Evolutionary conservation across 2,329 filamentous ascomycete genomes (phyloP).

Genomic region (Venturiaceae sp.): DNA sequence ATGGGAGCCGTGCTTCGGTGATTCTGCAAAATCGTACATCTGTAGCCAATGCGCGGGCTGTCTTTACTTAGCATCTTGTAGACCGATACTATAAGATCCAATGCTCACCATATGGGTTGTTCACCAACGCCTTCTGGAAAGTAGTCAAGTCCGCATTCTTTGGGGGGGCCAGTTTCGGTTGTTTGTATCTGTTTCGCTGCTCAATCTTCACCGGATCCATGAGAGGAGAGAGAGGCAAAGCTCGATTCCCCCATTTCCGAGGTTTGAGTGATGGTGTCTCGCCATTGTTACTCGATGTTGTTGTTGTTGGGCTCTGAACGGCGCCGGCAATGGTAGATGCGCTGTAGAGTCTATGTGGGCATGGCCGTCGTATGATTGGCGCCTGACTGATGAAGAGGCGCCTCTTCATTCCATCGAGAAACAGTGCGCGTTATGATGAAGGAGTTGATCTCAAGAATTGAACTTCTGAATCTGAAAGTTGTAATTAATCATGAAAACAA

Average conservation of each 20-base stretch:
- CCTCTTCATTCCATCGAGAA: neutral
- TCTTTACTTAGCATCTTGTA: neutral
- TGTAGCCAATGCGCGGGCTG: constrained; percentile 4
- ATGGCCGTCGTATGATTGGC: neutral
- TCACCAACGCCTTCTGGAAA: constrained; percentile 4
- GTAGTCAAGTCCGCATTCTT: constrained; percentile 1
- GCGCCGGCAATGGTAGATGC: neutral
- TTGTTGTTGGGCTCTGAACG: neutral
- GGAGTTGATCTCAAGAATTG: no score
- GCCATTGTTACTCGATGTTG: neutral
- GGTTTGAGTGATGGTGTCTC: neutral
- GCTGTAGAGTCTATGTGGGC: neutral
- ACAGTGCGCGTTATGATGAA: neutral
- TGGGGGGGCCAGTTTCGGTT: neutral
- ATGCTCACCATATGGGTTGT: constrained; percentile 5
- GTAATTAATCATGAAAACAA: no score
- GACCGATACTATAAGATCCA: no score
- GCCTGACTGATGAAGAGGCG: neutral
- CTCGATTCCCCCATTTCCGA: neutral
- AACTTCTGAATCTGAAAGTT: no score
- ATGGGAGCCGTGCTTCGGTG: constrained; percentile 5
- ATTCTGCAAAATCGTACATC: neutral
- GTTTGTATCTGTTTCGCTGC: neutral
- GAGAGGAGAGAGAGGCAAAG: constrained; percentile 7
- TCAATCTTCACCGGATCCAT: constrained; percentile 7